Conservation (phyloP, 2,329 filamentous ascomycete genomes). For the Ophiocordyceps camponoti-floridani region DNA sequence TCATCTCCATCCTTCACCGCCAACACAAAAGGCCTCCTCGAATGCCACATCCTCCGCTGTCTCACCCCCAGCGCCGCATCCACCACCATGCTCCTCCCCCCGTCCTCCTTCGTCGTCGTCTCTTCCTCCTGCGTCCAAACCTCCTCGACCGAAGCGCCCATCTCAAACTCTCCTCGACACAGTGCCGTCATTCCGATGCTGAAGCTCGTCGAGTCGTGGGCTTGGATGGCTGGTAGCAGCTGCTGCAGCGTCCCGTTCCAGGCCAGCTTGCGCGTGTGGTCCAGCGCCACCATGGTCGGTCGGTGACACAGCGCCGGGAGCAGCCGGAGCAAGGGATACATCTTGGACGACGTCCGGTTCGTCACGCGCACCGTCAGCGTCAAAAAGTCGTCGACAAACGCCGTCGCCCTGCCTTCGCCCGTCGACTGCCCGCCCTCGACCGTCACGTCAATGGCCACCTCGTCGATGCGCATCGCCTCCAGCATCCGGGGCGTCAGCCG, state of each 20-base stretch:
- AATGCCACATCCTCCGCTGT: slow-evolving; percentile 48
- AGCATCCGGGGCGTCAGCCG: slow-evolving; percentile 63
- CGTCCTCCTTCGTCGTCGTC: slow-evolving; percentile 15
- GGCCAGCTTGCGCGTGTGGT: slow-evolving; percentile 64
- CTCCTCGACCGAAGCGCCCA: slow-evolving; percentile 69
- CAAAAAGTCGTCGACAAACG: slow-evolving; percentile 37
- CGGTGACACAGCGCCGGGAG: slow-evolving; percentile 63
- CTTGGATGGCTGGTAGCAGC: slow-evolving; percentile 43
- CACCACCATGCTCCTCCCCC: slow-evolving; percentile 35
- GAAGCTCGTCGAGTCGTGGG: slow-evolving; percentile 40
- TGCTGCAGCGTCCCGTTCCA: slow-evolving; percentile 78
- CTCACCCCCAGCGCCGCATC: slow-evolving; percentile 39
- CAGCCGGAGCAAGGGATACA: slow-evolving; percentile 57
- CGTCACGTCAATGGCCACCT: slow-evolving; percentile 49
- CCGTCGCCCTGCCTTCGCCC: slow-evolving; percentile 7
- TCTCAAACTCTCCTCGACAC: slow-evolving; percentile 66
- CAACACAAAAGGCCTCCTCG: slow-evolving; percentile 36
- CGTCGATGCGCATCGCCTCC: slow-evolving; percentile 64
- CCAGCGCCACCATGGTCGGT: slow-evolving; percentile 53
- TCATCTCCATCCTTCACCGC: slow-evolving; percentile 18
- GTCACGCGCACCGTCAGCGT: slow-evolving; percentile 52
- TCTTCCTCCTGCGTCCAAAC: slow-evolving; percentile 33
- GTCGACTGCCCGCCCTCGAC: slow-evolving; percentile 20
- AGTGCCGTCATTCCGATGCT: slow-evolving; percentile 56
- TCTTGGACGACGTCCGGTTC: slow-evolving; percentile 51